phyloP scores from a whole-genome alignment of 2,329 filamentous ascomycete genomes.

The Beauveria brongniartii region DNA sequence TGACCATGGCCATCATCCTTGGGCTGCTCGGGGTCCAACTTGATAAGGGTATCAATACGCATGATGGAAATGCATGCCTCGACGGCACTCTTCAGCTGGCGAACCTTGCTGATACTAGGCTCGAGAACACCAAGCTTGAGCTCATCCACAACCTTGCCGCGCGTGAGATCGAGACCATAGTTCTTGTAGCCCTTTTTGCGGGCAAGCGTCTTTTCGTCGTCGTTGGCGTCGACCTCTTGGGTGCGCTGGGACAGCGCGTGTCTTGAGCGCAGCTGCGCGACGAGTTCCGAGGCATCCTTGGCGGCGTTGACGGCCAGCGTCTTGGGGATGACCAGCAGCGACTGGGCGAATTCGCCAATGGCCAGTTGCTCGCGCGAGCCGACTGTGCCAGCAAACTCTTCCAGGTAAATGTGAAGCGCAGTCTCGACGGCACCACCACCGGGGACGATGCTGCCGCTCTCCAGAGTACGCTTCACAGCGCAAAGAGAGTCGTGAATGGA shows the following conservation, averaged over 20 bases:
- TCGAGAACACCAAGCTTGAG: constrained; percentile 93
- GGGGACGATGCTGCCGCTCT: constrained; percentile 93
- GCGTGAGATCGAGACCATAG: constrained; percentile 85
- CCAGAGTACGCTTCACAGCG: constrained; percentile 92
- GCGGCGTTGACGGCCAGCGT: constrained; percentile 95
- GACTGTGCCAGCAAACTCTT: constrained; percentile 96
- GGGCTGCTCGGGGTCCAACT: constrained; percentile 83
- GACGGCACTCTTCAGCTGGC: constrained; percentile 96
- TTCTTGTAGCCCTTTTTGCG: constrained; percentile 98
- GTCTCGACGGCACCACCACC: constrained; percentile 96
- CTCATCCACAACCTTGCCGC: constrained; percentile 86
- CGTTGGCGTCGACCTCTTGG: constrained; percentile 71
- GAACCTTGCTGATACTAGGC: constrained; percentile 96
- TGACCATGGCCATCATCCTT: constrained; percentile 79
- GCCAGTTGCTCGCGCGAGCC: constrained; percentile 95
- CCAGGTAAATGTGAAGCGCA: constrained; percentile 97
- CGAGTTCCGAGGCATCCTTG: constrained; percentile 90
- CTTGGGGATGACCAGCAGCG: constrained; percentile 90
- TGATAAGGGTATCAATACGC: constrained; percentile 98
- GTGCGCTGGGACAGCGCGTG: constrained; percentile 92
- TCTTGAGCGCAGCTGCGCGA: constrained; percentile 87
- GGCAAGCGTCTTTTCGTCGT: constrained; percentile 82
- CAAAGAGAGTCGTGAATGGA: constrained; percentile 95
- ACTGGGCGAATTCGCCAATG: constrained; percentile 93
- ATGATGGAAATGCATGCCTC: constrained; percentile 99